Base-by-base conservation (phyloP, 257 asterid genomes). In the Fraxinus anomala region DNA sequence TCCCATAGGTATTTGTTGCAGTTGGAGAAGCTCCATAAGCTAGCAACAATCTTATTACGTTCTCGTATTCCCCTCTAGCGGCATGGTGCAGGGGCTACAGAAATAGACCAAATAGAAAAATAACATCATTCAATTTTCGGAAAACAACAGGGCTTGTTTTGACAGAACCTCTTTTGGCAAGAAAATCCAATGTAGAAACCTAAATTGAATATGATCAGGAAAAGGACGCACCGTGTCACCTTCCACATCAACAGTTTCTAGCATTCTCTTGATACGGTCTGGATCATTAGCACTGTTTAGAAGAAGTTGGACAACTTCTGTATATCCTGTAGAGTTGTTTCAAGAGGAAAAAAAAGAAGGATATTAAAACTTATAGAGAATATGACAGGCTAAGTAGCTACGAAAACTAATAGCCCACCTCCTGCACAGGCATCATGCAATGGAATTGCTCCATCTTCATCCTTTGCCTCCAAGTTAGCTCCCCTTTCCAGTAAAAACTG, bases 381-480 rank as follows among this genome's bases (percentile, higher is more conserved):
- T 69, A 51, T 56, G 75, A 72, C 6, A 6, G 67, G 4, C 42
- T 24, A n/a, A 54, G 59, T 54, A 40, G n/a, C 30, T 75, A 1
- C 8, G 10, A 75, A 73, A 42, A 73, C 33, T 33, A 16, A 68
- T 24, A 76, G 70, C 69, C 5, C 56, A 91, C 97, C 97, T 83
- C 98, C 97, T 59, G 97, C 98, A 87, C 93, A 91, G 70, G 98
- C 96, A 89, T 93, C 96, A 76, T 93, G 98, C 85, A 93, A 79
- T 0, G 98, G 98, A 77, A 89, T 85, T 34, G 91, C 97, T 56
- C 94, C 91, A 71, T 91, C 96, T 77, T 90, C 98, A 44, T 93
- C 98, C 86, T 87, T 91, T 0, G 85, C 86, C 83, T 88, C 96
- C 85, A 93, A 42, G 69, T 82, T 79, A 70, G 97, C 94, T 77